A percentile compares a stretch with the other conserved stretches of the same genome.
Evolutionary conservation across 768 basidiomycete species (phyloP).

Genomic region (Naganishia kalamii): DNA sequence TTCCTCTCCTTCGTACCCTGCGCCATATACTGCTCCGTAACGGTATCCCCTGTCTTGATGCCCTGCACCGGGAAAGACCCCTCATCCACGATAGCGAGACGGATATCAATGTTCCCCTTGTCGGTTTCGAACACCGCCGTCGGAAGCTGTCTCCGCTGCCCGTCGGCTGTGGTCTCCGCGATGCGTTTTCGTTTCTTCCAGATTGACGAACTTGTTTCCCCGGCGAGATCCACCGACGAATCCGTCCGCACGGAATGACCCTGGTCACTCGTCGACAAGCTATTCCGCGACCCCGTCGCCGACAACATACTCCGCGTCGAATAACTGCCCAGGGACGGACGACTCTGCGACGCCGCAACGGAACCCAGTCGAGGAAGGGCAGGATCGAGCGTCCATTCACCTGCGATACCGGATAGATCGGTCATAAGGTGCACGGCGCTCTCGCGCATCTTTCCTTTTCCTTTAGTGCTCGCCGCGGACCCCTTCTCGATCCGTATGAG

Average conservation of each 20-base stretch:
- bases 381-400: conserved; percentile 23
- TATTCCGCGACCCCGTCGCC: neutral
- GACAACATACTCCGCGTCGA: neutral
- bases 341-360: neutral
- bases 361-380: conserved; percentile 5
- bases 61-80: neutral
- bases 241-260: neutral
- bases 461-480: too few relatives aligned
- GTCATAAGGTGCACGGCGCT: neutral
- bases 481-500: conserved; percentile 10
- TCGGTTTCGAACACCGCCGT: conserved; percentile 19
- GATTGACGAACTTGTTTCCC: neutral
- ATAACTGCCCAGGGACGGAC: neutral
- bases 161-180: neutral
- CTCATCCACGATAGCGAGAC: conserved; percentile 15
- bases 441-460: conserved; percentile 10
- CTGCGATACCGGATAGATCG: conserved; percentile 18
- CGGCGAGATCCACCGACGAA: neutral
- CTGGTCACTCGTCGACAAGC: neutral
- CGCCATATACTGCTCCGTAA: conserved; percentile 6
- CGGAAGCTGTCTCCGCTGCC: neutral
- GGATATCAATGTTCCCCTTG: conserved; percentile 18
- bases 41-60: neutral
- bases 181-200: conserved; percentile 11
- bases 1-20: neutral